These are phyloP conservation scores for Diaporthe sp. DNA, from an alignment of 2,329 filamentous ascomycete genomes.

Conservation along the genomic window DNA sequence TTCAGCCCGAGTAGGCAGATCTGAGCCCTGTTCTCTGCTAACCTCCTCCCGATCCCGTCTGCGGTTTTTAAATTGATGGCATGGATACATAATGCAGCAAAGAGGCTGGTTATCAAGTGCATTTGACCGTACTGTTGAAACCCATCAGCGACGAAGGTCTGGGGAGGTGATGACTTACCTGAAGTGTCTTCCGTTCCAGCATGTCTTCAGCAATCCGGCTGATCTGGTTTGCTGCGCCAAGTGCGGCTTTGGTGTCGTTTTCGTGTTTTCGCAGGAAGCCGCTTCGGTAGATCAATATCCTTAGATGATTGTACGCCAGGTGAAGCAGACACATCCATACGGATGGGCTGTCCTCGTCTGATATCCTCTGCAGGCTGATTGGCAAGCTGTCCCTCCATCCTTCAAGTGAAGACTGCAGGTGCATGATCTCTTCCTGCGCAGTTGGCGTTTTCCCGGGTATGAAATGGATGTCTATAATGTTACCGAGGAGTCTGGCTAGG, in stretches of 20 bases:
- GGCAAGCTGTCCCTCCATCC: slow-evolving; percentile 53
- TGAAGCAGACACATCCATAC: slow-evolving; percentile 55
- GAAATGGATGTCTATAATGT: slow-evolving; percentile 54
- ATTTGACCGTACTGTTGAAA: slow-evolving; percentile 54
- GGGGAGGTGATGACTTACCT: slow-evolving; percentile 13
- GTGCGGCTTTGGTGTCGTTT: slow-evolving; percentile 48
- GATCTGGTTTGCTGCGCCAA: slow-evolving; percentile 52
- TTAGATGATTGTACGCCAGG: slow-evolving; percentile 54
- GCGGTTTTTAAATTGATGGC: slow-evolving; percentile 53
- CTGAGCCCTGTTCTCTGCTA: slow-evolving; percentile 54
- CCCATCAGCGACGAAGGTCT: slow-evolving; percentile 43
- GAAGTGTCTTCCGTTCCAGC: slow-evolving; percentile 44
- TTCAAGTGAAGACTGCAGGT: slow-evolving; percentile 50
- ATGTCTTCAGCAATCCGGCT: slow-evolving; percentile 56
- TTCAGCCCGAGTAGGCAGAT: slow-evolving; percentile 55
- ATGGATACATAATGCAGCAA: slow-evolving; percentile 55
- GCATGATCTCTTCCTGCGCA: slow-evolving; percentile 47
- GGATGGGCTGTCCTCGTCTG: slow-evolving; percentile 51
- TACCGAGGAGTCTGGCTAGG: slow-evolving; percentile 50
- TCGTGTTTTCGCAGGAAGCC: slow-evolving; percentile 49
- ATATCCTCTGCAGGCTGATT: slow-evolving; percentile 47
- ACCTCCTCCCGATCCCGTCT: slow-evolving; percentile 50
- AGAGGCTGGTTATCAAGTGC: slow-evolving; percentile 55
- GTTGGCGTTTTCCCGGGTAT: slow-evolving; percentile 50
- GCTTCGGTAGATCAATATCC: slow-evolving; percentile 53